Base-by-base conservation (phyloP, 768 basidiomycete species). In the Trametes cubensis region DNA sequence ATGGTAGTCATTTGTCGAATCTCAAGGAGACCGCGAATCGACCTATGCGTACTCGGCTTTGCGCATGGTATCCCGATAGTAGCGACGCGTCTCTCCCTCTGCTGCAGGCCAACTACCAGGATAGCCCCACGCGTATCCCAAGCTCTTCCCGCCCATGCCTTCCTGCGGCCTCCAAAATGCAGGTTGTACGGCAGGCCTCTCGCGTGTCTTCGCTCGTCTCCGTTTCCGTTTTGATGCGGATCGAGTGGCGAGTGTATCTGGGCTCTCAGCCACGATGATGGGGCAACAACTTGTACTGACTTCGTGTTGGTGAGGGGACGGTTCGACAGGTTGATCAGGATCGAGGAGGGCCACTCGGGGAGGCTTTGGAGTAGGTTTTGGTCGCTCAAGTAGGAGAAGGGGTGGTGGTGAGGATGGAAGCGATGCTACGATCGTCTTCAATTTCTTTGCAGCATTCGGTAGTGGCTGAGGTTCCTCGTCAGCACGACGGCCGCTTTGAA, bases 71-170 rank as follows among this genome's bases (percentile, higher is more conserved):
- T 72, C 71, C 41, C 71, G 60, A 6, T 56, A 57, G 39, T 72
- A 72, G 10, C 66, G 52, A 11, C 57, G 56, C 6, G 59, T 53
- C 34, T 63, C 56, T 17, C 68, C 67, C n/a, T 58, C 58, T 7
- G 54, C 53, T 5, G 66, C 48, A 18, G 72, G 65, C 62, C 70
- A 62, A 54, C 75, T 76, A 17, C 70, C 69, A 5, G 63, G 54
- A 58, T 70, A 75, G 13, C 75, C 74, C 64, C 71, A 62, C 13
- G 71, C 73, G 56, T 76, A 76, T 2, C 74, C 75, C 18, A 53
- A 39, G 44, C 63, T 66, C 63, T 70, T 72, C 23, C 71, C 71
- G 6, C 71, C 71, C 69, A 69, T 66, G 40, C 66, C 67, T 28
- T 52, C 60, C 49, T 62, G 40, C 3, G 73, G 71, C 42, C 73